Base-by-base conservation (phyloP, 306 rosid genomes). In the Coriaria nepalensis region DNA sequence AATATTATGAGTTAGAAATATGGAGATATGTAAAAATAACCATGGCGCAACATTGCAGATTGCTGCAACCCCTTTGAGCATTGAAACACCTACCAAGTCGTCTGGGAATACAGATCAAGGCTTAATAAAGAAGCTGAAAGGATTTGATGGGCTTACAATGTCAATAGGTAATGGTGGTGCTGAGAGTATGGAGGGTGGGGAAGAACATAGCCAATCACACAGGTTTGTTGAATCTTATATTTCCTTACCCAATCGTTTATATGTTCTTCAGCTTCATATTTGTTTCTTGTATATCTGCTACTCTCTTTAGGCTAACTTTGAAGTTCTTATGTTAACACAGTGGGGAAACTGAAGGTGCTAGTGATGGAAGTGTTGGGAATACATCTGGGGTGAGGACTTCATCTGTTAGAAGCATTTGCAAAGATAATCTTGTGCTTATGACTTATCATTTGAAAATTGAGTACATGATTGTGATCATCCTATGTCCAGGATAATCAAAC, bases 71-170 rank as follows among this genome's bases (percentile, higher is more conserved):
- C 83, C 80, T 50, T 45, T 71, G 67, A 73, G 72, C 56, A 43
- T 75, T 8, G 95, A 79, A 57, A 63, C 81, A 33, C 87, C 95
- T 61, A 69, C 83, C 45, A 90, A 85, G 65, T 74, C 75, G 13
- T 62, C 80, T n/a, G 95, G 87, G 71, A 90, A 73, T 64, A 63
- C 80, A 34, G 83, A 86, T 56, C 73, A 50, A 49, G 96, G 86
- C 40, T 68, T 79, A 35, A 52, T 77, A 63, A 90, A 85, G 65
- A 85, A 78, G 73, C 55, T 80, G 73, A 85, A 82, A 73, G 83
- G 82, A 36, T 81, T 90, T 62, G 95, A 90, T 63, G 87, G 76
- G n/a, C 98, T 90, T 57, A 87, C 79, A 8, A 90, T 90, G 94
- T 81, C 98, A 49, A 77, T 85, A 41, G 96, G 94, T 66, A 90